A percentile compares a stretch with the other conserved stretches of the same genome.
Evolutionary conservation across 768 basidiomycete genomes (phyloP).

Genomic region (Rhizopogon rudus): DNA sequence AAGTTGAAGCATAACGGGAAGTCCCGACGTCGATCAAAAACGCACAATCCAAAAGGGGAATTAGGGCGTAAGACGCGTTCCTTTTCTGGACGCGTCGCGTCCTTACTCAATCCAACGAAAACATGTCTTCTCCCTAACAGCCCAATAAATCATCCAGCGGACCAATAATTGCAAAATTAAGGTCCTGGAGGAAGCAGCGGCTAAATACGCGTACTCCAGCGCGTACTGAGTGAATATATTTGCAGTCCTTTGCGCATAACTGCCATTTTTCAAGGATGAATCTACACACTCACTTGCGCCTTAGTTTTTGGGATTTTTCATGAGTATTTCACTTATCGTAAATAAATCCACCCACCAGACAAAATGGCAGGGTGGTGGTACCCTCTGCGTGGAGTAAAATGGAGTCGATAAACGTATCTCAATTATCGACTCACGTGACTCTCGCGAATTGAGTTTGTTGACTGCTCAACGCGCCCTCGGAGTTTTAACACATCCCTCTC

Average conservation of each 20-base stretch:
- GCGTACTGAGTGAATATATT: conserved; percentile 1
- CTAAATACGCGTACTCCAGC: conserved; percentile 5
- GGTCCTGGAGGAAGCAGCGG: conserved; percentile 12
- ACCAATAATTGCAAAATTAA: conserved; percentile 21
- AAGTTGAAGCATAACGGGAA: conserved; percentile 5
- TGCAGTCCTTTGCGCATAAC: background rate
- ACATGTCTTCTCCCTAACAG: conserved; percentile 25
- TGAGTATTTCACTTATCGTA: background rate
- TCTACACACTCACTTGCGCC: background rate
- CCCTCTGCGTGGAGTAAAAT: conserved; percentile 6
- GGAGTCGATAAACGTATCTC: conserved; percentile 22
- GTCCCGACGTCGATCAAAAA: conserved; percentile 28
- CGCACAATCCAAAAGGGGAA: conserved; percentile 19
- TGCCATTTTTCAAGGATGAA: background rate
- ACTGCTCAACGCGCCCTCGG: conserved; percentile 35
- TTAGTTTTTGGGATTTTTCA: background rate
- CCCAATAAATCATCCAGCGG: conserved; percentile 25
- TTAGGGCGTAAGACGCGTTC: conserved; percentile 34
- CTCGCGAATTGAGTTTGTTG: conserved; percentile 35
- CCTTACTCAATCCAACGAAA: conserved; percentile 13
- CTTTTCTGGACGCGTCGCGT: conserved; percentile 32
- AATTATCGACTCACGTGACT: conserved; percentile 32
- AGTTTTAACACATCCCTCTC: conserved; percentile 36
- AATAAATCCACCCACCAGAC: conserved; percentile 2
- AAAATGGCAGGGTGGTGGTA: background rate